phyloP scores from a whole-genome alignment of 495 filamentous ascomycete genomes.

The Penicillium odoratum region DNA sequence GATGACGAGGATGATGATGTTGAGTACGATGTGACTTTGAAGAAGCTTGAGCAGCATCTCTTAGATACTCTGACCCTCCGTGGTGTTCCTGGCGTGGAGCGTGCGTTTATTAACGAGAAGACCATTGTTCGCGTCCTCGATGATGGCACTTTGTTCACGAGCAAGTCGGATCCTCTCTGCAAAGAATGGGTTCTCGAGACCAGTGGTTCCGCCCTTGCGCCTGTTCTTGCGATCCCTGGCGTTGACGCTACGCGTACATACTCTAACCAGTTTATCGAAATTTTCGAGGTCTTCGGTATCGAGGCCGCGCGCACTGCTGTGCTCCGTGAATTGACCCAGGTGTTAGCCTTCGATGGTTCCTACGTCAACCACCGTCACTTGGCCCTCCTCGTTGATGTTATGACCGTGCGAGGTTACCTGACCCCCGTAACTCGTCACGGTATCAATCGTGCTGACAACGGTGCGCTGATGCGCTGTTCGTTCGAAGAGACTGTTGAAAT shows the following conservation, averaged over 20 bases:
- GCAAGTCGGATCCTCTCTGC: constrained; percentile 69
- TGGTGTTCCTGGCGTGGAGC: constrained; percentile 82
- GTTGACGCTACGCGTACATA: constrained; percentile 89
- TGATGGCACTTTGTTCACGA: constrained; percentile 67
- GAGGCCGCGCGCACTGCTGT: constrained; percentile 86
- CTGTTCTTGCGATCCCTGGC: constrained; percentile 81
- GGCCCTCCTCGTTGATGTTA: constrained; percentile 94
- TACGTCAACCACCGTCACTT: constrained; percentile 99
- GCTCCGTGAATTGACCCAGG: constrained; percentile 81
- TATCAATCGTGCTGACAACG: constrained; percentile 97
- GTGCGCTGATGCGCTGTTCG: constrained; percentile 97
- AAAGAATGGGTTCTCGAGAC: constrained; percentile 96
- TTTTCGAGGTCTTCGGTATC: constrained; percentile 92
- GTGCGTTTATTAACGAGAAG: constrained; percentile 89
- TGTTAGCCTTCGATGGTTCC: constrained; percentile 95
- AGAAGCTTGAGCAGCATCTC: constrained; percentile 85
- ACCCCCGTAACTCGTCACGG: constrained; percentile 97
- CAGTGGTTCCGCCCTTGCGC: constrained; percentile 77
- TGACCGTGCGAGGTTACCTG: constrained; percentile 90
- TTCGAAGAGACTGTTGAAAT: constrained; percentile 99
- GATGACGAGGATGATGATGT: constrained; percentile 77
- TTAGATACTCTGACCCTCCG: constrained; percentile 87
- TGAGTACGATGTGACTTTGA: constrained; percentile 86
- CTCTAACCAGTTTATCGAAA: constrained; percentile 92
- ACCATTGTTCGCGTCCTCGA: constrained; percentile 58